These are phyloP conservation scores for Syncephalastrum contaminatum DNA, from an alignment of 371 early-diverging fungal genomes.

Conservation along the genomic window DNA sequence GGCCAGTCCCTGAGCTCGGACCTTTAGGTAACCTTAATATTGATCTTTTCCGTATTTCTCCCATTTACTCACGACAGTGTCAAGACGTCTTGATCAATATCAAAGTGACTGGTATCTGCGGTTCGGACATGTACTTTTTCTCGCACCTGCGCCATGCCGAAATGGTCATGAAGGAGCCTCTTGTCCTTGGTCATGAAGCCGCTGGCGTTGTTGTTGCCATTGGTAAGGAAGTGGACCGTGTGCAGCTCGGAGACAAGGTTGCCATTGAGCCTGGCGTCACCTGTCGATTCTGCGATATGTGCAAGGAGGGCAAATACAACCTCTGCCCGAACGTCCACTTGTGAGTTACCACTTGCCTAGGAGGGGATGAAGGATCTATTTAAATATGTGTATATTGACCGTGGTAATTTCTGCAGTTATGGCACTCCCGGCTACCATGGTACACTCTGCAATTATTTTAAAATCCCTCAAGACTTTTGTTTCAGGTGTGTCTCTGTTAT, in stretches of 20 bases:
- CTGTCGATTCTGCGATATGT: conserved; percentile 56
- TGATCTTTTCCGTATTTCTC: background rate
- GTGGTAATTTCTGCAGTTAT: background rate
- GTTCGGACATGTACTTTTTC: conserved; percentile 50
- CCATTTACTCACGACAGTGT: background rate
- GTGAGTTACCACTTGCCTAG: conserved; percentile 14
- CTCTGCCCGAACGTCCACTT: conserved; percentile 47
- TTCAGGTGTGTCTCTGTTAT: conserved; percentile 31
- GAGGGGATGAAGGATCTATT: background rate
- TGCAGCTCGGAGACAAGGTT: conserved; percentile 72
- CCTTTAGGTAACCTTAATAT: conserved; percentile 19
- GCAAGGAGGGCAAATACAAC: conserved; percentile 48
- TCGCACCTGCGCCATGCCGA: conserved; percentile 36
- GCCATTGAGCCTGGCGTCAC: conserved; percentile 65
- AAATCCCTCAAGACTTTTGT: conserved; percentile 43
- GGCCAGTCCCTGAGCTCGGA: conserved; percentile 21
- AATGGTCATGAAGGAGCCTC: conserved; percentile 44
- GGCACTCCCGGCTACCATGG: conserved; percentile 54
- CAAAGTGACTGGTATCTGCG: conserved; percentile 49
- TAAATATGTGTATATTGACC: background rate
- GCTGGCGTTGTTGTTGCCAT: conserved; percentile 61
- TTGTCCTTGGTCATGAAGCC: conserved; percentile 78
- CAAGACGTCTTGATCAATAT: conserved; percentile 46
- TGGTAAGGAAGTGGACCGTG: conserved; percentile 49
- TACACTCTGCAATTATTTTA: conserved; percentile 42